Base-by-base conservation (phyloP, 2,329 filamentous ascomycete species). In the Gnomoniopsis sp. region DNA sequence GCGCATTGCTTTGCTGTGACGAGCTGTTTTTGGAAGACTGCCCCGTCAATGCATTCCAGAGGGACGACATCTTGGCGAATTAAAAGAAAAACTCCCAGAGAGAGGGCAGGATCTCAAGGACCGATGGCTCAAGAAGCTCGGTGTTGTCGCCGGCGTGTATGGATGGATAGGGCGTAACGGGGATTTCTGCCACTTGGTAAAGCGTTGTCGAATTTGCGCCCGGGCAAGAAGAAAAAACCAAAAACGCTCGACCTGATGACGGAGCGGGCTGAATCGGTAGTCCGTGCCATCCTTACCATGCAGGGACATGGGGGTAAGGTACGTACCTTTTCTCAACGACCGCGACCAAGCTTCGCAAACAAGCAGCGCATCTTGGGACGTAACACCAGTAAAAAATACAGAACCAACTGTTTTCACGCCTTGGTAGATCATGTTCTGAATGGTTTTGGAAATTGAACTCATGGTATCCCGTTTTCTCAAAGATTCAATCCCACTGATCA, bases 11-110 rank as follows among this genome's bases (percentile, higher is more conserved):
- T 49, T 74, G 73, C 44, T 75, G 71, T 60, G 69, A 68, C 22
- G 47, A 71, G 70, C 69, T 78, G 69, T 50, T 69, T 68, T 62
- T 59, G 65, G 74, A 81, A 74, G 82, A 84, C 72, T 80, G 80
- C 67, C 82, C 80, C n/a, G 83, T 85, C 67, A 87, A 76, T 64
- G 83, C 78, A 69, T 83, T 82, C 83, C 83, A 87, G 69, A 86
- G 74, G 50, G 81, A 81, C 56, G 82, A 80, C 81, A 85, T 85
- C 62, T 62, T 74, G 66, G 59, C 47, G 51, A 49, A 60, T 21
- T 49, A 51, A 54, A 36, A 55, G 55, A 55, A 51, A n/a, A n/a
- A n/a, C n/a, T n/a, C 33, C 55, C 23, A 47, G 8, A n/a, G 55
- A 61, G 47, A 52, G 38, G 21, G 23, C n/a, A 10, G 22, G 11